These are phyloP conservation scores for Wallacemonas rigidus DNA, from an alignment of 208 protist genomes.

Conservation along the genomic window DNA sequence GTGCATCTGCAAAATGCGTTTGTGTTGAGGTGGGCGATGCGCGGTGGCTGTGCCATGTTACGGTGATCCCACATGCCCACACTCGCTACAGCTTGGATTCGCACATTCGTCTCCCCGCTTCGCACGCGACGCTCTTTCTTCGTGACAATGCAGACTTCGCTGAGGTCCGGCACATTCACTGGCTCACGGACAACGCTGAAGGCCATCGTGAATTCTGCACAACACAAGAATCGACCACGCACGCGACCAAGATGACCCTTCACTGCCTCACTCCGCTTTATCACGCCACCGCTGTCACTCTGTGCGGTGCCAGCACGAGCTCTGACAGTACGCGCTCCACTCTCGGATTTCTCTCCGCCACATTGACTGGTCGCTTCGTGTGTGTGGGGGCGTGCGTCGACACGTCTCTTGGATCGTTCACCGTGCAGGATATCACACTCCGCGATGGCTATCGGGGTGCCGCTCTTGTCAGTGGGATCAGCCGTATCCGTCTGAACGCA, in stretches of 20 bases:
- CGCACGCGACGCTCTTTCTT: neutral
- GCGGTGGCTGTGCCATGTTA: slow-evolving; percentile 3
- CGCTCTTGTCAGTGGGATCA: slow-evolving; percentile 44
- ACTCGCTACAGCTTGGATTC: neutral
- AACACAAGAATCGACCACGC: neutral
- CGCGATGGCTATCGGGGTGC: slow-evolving; percentile 55
- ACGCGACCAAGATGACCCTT: neutral
- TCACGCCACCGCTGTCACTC: slow-evolving; percentile 4
- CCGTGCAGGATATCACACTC: slow-evolving; percentile 44
- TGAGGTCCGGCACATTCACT: neutral
- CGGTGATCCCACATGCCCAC: neutral
- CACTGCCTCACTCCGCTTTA: neutral
- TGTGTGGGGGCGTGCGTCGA: slow-evolving; percentile 39
- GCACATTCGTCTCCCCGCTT: neutral
- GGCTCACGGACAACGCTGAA: neutral
- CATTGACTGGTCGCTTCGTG: slow-evolving; percentile 56
- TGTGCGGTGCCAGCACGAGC: neutral
- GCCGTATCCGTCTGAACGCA: slow-evolving; percentile 63
- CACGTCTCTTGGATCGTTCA: slow-evolving; percentile 45
- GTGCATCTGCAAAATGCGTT: slow-evolving; percentile 34
- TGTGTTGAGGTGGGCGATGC: slow-evolving; percentile 43
- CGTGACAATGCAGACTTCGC: slow-evolving; percentile 8
- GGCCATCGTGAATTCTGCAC: neutral
- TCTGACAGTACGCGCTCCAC: neutral
- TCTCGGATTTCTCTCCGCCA: slow-evolving; percentile 30